These are phyloP conservation scores for Mucuna pruriens DNA, from an alignment of 306 rosid genomes.

Conservation along the genomic window DNA sequence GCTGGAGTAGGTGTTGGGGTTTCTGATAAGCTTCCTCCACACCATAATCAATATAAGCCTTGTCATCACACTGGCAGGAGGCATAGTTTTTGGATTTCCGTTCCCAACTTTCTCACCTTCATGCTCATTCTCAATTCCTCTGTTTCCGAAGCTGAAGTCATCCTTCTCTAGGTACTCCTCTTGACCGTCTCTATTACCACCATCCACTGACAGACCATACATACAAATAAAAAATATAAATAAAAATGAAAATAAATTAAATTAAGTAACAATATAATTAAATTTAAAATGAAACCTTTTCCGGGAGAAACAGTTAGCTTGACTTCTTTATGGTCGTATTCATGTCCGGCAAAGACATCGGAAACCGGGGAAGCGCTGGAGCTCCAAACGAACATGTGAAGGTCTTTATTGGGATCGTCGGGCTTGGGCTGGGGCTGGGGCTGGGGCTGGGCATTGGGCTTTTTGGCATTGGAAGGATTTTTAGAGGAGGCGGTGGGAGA, in stretches of 20 bases:
- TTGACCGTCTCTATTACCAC: slow-evolving; percentile 52
- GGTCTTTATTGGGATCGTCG: slow-evolving; percentile 66
- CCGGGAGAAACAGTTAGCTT: slow-evolving; percentile 69
- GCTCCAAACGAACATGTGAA: slow-evolving; percentile 94
- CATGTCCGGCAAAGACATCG: slow-evolving; percentile 78
- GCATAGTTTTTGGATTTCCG: slow-evolving; percentile 61
- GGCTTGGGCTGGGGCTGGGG: slow-evolving; percentile 39
- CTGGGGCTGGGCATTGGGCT: slow-evolving; percentile 49
- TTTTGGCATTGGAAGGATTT: slow-evolving; percentile 44
- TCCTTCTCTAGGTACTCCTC: slow-evolving; percentile 74
- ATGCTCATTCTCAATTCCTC: slow-evolving; percentile 52
- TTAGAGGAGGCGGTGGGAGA: slow-evolving; percentile 66
- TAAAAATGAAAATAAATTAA: no score
- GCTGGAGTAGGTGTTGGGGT: slow-evolving; percentile 94
- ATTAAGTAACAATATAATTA: not conserved
- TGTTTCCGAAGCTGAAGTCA: slow-evolving; percentile 76
- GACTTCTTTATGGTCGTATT: slow-evolving; percentile 68
- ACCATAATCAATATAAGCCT: slow-evolving; percentile 96
- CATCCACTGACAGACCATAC: slow-evolving; percentile 52
- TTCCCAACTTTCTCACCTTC: slow-evolving; percentile 58
- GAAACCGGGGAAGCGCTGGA: slow-evolving; percentile 85
- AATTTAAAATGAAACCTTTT: slow-evolving; percentile 55
- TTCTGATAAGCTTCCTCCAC: slow-evolving; percentile 90
- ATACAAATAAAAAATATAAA: not conserved
- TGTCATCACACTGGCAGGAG: slow-evolving; percentile 92